phyloP scores from a whole-genome alignment of 1,284 basidiomycete species.

The Ceratobasidium sp. region DNA sequence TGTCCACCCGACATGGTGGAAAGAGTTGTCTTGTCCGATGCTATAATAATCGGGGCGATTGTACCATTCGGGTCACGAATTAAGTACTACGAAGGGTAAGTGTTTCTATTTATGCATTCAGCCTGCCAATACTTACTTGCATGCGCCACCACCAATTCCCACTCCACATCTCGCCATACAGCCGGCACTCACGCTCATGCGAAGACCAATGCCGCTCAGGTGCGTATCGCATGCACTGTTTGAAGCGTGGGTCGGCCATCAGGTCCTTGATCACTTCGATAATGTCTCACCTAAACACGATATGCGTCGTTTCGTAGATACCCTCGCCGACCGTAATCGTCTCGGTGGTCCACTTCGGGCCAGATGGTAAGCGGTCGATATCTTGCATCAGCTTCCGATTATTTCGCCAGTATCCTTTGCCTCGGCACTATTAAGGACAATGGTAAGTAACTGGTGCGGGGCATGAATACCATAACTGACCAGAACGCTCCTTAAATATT shows the following conservation, averaged over 20 bases:
- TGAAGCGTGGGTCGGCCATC: slow-evolving; percentile 41
- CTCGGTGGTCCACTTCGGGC: slow-evolving; percentile 7
- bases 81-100: not conserved
- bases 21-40: slow-evolving; percentile 47
- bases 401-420: not conserved
- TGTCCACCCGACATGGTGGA: slow-evolving; percentile 41
- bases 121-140: slow-evolving; percentile 34
- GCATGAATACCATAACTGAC: not conserved
- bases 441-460: not conserved
- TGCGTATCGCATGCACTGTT: slow-evolving; percentile 23
- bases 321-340: slow-evolving; percentile 4
- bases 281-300: slow-evolving; percentile 8
- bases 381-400: not conserved
- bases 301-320: not conserved
- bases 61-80: slow-evolving; percentile 29
- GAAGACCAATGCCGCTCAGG: slow-evolving; percentile 45
- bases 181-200: not conserved
- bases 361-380: slow-evolving; percentile 15
- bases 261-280: slow-evolving; percentile 52
- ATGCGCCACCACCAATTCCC: slow-evolving; percentile 48
- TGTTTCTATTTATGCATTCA: not conserved
- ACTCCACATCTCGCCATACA: slow-evolving; percentile 45
- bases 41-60: slow-evolving; percentile 46
- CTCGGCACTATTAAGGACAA: not conserved
- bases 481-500: not conserved